Percentiles rank a stretch among this genome's conserved stretches.
Evolutionary conservation across 2,329 filamentous ascomycete genomes (phyloP).

Genomic region (Cryphonectria carpinicola): DNA sequence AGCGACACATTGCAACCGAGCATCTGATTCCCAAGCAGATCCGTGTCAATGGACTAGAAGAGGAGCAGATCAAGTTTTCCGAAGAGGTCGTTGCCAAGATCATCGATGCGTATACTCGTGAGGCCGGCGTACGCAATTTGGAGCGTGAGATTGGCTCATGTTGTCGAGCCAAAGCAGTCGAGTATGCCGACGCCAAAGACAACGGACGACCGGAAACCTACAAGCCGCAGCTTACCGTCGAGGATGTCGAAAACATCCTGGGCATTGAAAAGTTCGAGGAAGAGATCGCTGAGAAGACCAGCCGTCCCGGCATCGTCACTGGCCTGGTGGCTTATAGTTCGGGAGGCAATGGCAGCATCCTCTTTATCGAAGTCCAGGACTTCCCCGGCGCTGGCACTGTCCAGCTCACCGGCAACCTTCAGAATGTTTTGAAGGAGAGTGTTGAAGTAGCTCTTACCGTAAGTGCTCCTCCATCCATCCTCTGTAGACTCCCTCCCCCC

Average conservation of each 20-base stretch:
- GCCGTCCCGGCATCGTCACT: slow-evolving; percentile 89
- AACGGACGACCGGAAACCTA: slow-evolving; percentile 70
- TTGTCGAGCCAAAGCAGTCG: slow-evolving; percentile 92
- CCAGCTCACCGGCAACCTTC: slow-evolving; percentile 93
- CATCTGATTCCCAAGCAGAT: slow-evolving; percentile 98
- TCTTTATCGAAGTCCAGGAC: slow-evolving; percentile 97
- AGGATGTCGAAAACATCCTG: slow-evolving; percentile 87
- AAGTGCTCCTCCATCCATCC: neutral
- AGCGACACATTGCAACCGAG: slow-evolving; percentile 88
- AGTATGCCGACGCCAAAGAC: slow-evolving; percentile 90
- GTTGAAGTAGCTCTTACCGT: slow-evolving; percentile 88
- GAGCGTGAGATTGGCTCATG: slow-evolving; percentile 95
- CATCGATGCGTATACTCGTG: slow-evolving; percentile 94
- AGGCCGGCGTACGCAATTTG: slow-evolving; percentile 92
- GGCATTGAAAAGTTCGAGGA: slow-evolving; percentile 94
- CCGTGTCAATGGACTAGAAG: slow-evolving; percentile 79
- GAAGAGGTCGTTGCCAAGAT: slow-evolving; percentile 91
- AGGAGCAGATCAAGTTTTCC: slow-evolving; percentile 75
- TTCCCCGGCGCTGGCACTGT: slow-evolving; percentile 94
- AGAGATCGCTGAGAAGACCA: slow-evolving; percentile 86
- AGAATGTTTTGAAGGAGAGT: slow-evolving; percentile 94
- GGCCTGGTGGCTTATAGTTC: slow-evolving; percentile 93
- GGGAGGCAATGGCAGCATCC: slow-evolving; percentile 90
- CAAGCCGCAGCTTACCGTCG: slow-evolving; percentile 70
- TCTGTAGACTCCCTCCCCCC: neutral